Base-by-base conservation (phyloP, 805 yeast species). In the Saccharomycopsis fermentans region DNA sequence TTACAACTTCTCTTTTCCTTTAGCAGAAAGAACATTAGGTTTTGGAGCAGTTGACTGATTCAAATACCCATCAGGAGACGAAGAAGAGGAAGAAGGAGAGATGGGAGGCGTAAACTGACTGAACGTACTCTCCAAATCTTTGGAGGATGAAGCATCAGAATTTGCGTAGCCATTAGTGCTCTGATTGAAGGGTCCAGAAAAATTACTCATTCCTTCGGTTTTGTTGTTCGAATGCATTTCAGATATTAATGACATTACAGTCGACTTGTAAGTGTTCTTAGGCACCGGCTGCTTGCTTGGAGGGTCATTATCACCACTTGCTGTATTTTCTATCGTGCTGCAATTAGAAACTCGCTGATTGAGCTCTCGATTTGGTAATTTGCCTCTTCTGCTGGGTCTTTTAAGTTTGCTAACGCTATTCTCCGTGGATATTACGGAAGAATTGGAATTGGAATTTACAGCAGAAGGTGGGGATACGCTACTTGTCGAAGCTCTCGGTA, bases 371-470 rank as follows among this genome's bases (percentile, higher is more conserved):
- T 29, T 52, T 26, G 47, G 34, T 17, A 37, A 56, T 47, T 57
- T 59, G 27, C 57, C 52, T 36, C 64, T 56, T 56, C 68, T 55
- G 12, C 64, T 64, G 4, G 69, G 69, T 16, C 66, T 58, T 48
- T 66, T 66, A 50, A 66, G 62, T 57, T 66, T 66, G 57, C 59
- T 61, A 12, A 55, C 36, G n/a, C 55, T n/a, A 39, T 29, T n/a
- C n/a, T 29, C 53, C 17, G 59, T 35, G 19, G 56, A 14, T 8
- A 47, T 47, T 27, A 57, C 47, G 11, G 47, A 21, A 4, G 47
- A 5, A 21, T 12, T 12, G 12, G 47, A 39, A 6, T 19, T 16
- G n/a, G 47, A 39, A 9, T 3, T 21, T 12, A 8, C n/a, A 50
- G 14, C 53, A 34, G 32, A 9, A n/a, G 32, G 19, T n/a, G n/a